Conservation (phyloP, 768 basidiomycete species). For the Amanita pseudoporphyria region DNA sequence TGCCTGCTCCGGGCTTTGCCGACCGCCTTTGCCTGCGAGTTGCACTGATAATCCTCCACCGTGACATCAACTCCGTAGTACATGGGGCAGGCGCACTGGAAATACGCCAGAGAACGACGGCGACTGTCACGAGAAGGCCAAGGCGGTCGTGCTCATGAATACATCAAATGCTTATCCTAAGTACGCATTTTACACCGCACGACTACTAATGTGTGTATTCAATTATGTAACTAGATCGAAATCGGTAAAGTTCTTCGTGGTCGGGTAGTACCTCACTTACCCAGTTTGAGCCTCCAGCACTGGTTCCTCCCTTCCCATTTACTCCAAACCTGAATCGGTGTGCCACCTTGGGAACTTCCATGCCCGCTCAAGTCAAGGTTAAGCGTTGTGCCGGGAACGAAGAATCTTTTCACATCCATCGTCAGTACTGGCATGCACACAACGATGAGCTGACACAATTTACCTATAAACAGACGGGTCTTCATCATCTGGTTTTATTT, state of each 20-base stretch:
- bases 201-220: too few relatives aligned
- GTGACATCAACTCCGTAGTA: too few relatives aligned
- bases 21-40: too few relatives aligned
- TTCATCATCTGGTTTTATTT: slow-evolving; percentile 14
- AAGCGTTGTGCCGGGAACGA: slow-evolving; percentile 2
- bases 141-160: too few relatives aligned
- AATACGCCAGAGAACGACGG: too few relatives aligned
- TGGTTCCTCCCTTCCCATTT: slow-evolving; percentile 8
- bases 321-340: slow-evolving; percentile 3
- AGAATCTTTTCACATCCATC: neutral
- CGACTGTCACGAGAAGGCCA: too few relatives aligned
- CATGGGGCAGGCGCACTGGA: too few relatives aligned
- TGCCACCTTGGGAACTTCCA: neutral
- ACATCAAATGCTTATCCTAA: too few relatives aligned
- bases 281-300: neutral
- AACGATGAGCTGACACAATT: neutral
- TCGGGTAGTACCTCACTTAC: neutral
- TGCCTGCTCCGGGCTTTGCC: too few relatives aligned
- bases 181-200: too few relatives aligned
- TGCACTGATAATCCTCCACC: too few relatives aligned
- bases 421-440: neutral
- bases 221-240: neutral
- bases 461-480: slow-evolving; percentile 15
- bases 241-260: neutral
- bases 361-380: slow-evolving; percentile 5